Evolutionary conservation across 106 monocot genomes (phyloP).

Genomic region (Phalaenopsis aphrodite): DNA sequence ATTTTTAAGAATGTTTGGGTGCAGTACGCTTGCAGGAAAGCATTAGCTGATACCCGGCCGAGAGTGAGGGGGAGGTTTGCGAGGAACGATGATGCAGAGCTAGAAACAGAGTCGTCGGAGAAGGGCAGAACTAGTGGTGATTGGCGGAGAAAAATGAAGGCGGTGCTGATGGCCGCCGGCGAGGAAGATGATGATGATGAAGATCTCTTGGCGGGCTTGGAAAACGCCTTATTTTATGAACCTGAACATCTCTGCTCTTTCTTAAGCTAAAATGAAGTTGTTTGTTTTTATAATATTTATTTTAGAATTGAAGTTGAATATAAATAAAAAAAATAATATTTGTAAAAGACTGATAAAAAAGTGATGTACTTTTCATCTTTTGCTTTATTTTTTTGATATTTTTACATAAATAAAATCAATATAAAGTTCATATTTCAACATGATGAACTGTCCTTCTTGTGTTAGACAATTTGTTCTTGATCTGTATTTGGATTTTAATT

Average conservation of each 20-base stretch:
- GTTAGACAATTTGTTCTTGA: too few species aligned
- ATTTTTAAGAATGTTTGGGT: not conserved
- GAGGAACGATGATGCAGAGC: slow-evolving; percentile 25
- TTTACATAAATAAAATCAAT: too few species aligned
- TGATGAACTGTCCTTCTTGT: too few species aligned
- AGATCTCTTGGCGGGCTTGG: slow-evolving; percentile 22
- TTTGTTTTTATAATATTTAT: too few species aligned
- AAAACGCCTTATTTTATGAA: slow-evolving; percentile 25
- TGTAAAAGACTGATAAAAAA: too few species aligned
- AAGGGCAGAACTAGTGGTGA: slow-evolving; percentile 7
- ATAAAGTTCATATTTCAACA: too few species aligned
- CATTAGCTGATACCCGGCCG: slow-evolving; percentile 34
- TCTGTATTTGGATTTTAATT: too few species aligned
- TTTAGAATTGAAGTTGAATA: too few species aligned
- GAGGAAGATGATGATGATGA: slow-evolving; percentile 10
- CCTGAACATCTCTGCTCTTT: not conserved
- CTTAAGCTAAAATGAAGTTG: too few species aligned
- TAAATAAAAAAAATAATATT: too few species aligned
- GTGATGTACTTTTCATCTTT: too few species aligned
- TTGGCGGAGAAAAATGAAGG: slow-evolving; percentile 18
- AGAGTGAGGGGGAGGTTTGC: slow-evolving; percentile 38
- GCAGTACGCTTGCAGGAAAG: slow-evolving; percentile 47
- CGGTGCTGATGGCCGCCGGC: slow-evolving; percentile 3
- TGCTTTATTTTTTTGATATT: too few species aligned
- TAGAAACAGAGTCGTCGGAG: slow-evolving; percentile 9